Evolutionary conservation across 2,329 filamentous ascomycete genomes (phyloP), one percentile per base, ranked within the genome.

Genomic region (Iodosphaeria phyllophila): DNA sequence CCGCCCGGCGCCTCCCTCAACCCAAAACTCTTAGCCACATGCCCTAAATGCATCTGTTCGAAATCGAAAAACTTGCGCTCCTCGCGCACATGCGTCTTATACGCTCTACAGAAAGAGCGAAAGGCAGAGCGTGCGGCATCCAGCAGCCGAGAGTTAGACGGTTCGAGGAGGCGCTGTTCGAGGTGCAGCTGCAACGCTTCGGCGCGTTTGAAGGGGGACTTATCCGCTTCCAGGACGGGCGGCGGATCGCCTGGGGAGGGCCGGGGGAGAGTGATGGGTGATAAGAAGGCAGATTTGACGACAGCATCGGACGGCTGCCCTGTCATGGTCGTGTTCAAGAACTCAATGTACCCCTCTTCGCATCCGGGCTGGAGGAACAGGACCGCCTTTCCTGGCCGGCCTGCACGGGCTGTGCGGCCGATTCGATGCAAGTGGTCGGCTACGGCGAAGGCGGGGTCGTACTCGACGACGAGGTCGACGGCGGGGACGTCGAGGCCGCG

Each of bases 401-500:
- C 89, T 1, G 91, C 80, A 58, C 89, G 79, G 4, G 89, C 89
- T 8, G 89, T 98, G 47, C 89, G 77, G 27, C 89, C 89, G 28
- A 95, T 80, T 28, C 89, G 75, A 52, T 98, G 89, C 6, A 93
- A 64, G 47, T 98, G 89, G 47, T 98, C 89, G 31, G 84, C 78
- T 13, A 82, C 73, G 43, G 77, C 82, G 51, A 95, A 95, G 3
- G 89, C 80, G 0, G 89, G 84, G 43, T 98, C 89, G 44, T 92
- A 95, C 47, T 98, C 89, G 28, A 98, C 67, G 24, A 98, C 83
- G 12, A 93, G 62, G 46, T 98, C 89, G 25, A 98, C 80, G 25
- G 89, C 86, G 1, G 86, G 86, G 10, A 98, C 68, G 57, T 98
- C 89, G 20, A 98, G 71, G 54, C 89, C 89, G 43, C 89, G 80